Base-by-base conservation (phyloP, 2,329 filamentous ascomycete species). In the Acrocalymma vagum region DNA sequence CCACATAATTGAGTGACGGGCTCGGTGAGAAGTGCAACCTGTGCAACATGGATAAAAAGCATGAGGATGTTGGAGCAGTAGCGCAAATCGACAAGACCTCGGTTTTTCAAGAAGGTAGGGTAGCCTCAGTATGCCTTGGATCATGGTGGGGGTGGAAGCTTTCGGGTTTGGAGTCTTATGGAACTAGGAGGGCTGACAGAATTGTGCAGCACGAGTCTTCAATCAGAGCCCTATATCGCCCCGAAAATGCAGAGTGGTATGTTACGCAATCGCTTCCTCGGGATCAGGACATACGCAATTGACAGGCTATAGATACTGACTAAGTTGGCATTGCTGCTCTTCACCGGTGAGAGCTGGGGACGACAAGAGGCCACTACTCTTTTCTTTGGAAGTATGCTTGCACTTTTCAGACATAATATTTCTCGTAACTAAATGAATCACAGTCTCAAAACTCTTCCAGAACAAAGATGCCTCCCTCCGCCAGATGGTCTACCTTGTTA, bases 381-480 rank as follows among this genome's bases (percentile, higher is more conserved):
- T 55, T 99, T 99, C 84, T 97, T 97, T 72, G 92, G 93, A 61
- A 97, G 54, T 55, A 51, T 20, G 50, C n/a, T n/a, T n/a, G n/a
- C n/a, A n/a, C n/a, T n/a, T n/a, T n/a, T n/a, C n/a, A n/a, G n/a
- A n/a, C n/a, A n/a, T n/a, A n/a, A n/a, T n/a, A n/a, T n/a, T n/a
- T n/a, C n/a, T n/a, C n/a, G n/a, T n/a, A n/a, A n/a, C 43, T 52
- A 42, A 54, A 31, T 10, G 5, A 8, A n/a, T n/a, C n/a, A 3
- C 38, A 55, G 52, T 70, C 73, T 97, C 93, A 49, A 97, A 97
- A 81, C 83, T 97, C 47, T 99, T 99, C 82, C 93, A 97, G 80
- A 97, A 97, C 77, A 97, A 96, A 75, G 94, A 99, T 86, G 88
- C 92, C 63, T 93, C 90, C 62, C 81, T 99, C 69, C 90, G 94